Conservation (phyloP, 1,139 yeast species). For the Hemisphaericaspora subhashii region DNA sequence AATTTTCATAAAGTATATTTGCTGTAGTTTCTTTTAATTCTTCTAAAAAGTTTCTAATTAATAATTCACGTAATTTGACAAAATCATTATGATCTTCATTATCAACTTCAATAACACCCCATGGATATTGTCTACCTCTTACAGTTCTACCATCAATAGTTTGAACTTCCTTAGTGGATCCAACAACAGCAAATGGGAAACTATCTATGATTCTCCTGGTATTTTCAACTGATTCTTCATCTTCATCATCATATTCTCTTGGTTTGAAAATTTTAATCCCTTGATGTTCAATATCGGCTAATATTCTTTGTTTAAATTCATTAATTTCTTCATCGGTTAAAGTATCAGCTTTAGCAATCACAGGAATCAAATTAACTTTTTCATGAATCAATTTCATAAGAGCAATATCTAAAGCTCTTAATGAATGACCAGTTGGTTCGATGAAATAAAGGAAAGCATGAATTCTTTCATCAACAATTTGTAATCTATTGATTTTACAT, state of each 20-base stretch:
- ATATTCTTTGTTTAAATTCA: slow-evolving; percentile 71
- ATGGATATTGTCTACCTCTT: slow-evolving; percentile 93
- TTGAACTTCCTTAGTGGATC: slow-evolving; percentile 76
- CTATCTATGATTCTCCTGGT: slow-evolving; percentile 66
- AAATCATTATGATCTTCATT: slow-evolving; percentile 95
- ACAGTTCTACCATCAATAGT: slow-evolving; percentile 76
- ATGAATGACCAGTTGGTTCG: slow-evolving; percentile 95
- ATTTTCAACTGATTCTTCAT: slow-evolving; percentile 72
- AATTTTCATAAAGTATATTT: slow-evolving; percentile 77
- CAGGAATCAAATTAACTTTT: slow-evolving; percentile 91
- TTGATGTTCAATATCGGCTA: slow-evolving; percentile 74
- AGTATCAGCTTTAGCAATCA: slow-evolving; percentile 93
- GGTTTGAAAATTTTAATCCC: slow-evolving; percentile 81
- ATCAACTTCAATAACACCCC: slow-evolving; percentile 97
- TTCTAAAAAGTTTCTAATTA: slow-evolving; percentile 88
- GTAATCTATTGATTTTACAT: slow-evolving; percentile 78
- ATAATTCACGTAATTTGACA: slow-evolving; percentile 82
- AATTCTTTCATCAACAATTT: slow-evolving; percentile 71
- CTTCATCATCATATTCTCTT: slow-evolving; percentile 77
- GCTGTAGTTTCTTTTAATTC: slow-evolving; percentile 89
- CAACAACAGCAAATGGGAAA: slow-evolving; percentile 93
- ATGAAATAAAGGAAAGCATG: slow-evolving; percentile 89
- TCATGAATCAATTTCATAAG: slow-evolving; percentile 88
- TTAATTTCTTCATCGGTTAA: slow-evolving; percentile 83
- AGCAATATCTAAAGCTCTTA: slow-evolving; percentile 84